Evolutionary conservation across 116 monocot species (phyloP), one percentile per base, ranked within the genome.

Genomic region (Trichopus zeylanicus): DNA sequence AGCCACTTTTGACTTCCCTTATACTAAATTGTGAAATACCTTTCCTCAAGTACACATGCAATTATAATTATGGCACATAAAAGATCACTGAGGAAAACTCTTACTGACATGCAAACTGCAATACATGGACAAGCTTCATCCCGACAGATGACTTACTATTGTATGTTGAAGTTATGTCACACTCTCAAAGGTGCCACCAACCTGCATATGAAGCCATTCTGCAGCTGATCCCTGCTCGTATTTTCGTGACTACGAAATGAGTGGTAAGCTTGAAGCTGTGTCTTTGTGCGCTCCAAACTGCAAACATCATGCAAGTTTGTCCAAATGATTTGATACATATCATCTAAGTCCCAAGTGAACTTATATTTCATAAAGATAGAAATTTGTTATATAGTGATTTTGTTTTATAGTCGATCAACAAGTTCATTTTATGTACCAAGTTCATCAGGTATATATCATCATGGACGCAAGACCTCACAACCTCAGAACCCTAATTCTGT

Each of bases 191-290:
- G 84, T 72, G 54, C 79, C 75, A 24, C 79, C 75, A 22, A 84
- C 79, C 59, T 84, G 84, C 84, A 84, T 84, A 53, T 84, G 84
- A 57, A 84, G 73, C 79, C 79, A 84, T 72, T 79, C 79, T 15
- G 84, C 24, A 24, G 63, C 57, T 48, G 75, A 65, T 48, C 51
- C 54, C 39, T 31, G 32, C n/a, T 64, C 65, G 54, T 60, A 76
- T 51, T 70, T 59, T 42, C 65, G 58, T 12, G 51, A 16, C 42
- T 42, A 60, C 4, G 55, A 49, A 26, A 24, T 39, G 47, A 76
- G 61, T 60, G 32, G 29, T 24, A 70, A 18, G 1, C 59, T 26
- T 24, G 63, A 46, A 34, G 56, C 13, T 32, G 64, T 32, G 31
- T 63, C 56, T 62, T 62, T 23, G 23, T 61, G 70, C n/a, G 46